These are phyloP conservation scores for bread wheat (Triticum aestivum) DNA, from an alignment of 176 grass and related monocot species.

Conservation along the genomic window DNA sequence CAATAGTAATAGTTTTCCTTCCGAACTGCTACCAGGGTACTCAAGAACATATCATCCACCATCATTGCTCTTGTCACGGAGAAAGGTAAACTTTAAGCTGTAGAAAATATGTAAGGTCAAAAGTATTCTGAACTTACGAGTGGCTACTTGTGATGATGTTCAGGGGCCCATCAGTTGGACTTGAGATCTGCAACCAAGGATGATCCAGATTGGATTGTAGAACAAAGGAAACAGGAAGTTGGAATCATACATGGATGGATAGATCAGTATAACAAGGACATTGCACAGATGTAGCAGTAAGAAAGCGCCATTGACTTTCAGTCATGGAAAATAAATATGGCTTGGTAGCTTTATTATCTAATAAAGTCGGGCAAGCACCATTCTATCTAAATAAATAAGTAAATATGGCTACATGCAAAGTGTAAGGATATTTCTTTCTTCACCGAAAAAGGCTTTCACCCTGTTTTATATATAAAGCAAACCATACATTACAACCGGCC, in stretches of 20 bases:
- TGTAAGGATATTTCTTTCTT: background rate
- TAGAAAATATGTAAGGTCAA: background rate
- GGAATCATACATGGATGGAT: slow-evolving; percentile 78
- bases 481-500: too few species aligned
- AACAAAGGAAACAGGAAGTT: slow-evolving; percentile 72
- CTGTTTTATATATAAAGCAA: too few species aligned
- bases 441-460: too few species aligned
- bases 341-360: too few species aligned
- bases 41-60: slow-evolving; percentile 88
- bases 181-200: slow-evolving; percentile 61
- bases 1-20: background rate
- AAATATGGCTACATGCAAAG: background rate
- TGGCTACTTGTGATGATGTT: background rate
- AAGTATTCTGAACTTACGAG: background rate
- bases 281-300: slow-evolving; percentile 17
- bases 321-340: slow-evolving; percentile 6
- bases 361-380: too few species aligned
- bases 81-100: slow-evolving; percentile 46
- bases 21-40: slow-evolving; percentile 51
- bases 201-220: slow-evolving; percentile 75
- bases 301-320: too few species aligned
- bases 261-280: slow-evolving; percentile 66
- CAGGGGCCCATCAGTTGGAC: slow-evolving; percentile 86
- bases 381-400: too few species aligned
- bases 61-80: slow-evolving; percentile 79